phyloP scores from a whole-genome alignment of 495 filamentous ascomycete genomes.

The Podospora anserina region DNA sequence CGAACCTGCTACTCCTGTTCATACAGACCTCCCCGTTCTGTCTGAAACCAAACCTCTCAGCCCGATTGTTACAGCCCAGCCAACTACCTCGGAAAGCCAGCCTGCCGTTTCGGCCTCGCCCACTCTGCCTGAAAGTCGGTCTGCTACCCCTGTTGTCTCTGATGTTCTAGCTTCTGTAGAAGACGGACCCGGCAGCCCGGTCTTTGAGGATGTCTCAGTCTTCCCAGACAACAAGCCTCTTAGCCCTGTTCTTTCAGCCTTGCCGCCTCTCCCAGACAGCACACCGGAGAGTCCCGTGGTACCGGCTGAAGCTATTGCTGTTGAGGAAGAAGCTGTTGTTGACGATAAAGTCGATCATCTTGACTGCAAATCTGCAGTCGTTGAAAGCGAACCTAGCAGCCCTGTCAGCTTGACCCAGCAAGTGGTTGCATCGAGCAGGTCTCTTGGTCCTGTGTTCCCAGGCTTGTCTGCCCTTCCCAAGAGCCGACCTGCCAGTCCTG shows the following conservation, averaged over 20 bases:
- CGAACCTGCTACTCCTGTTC: neutral
- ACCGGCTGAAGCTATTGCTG: neutral
- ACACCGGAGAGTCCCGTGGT: neutral
- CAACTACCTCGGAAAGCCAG: neutral
- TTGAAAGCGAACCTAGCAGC: neutral
- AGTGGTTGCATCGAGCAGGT: neutral
- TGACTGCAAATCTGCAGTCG: neutral
- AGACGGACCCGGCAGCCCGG: neutral
- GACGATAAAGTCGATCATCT: neutral
- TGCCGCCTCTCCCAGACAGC: conserved; percentile 7
- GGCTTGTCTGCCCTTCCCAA: neutral
- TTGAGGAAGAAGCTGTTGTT: neutral
- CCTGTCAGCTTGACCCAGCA: neutral
- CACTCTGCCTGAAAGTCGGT: conserved; percentile 5
- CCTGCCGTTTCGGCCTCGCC: neutral
- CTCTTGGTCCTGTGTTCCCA: neutral
- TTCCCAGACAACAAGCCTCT: neutral
- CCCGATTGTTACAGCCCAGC: neutral
- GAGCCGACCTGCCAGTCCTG: neutral
- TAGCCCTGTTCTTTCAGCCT: neutral
- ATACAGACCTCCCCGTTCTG: neutral
- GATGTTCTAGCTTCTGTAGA: neutral
- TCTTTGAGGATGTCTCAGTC: neutral
- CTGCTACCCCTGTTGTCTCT: neutral
- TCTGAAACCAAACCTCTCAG: conserved; percentile 4